Conservation (phyloP, 352 stramenopile species). For the Pythium apleroticum region DNA sequence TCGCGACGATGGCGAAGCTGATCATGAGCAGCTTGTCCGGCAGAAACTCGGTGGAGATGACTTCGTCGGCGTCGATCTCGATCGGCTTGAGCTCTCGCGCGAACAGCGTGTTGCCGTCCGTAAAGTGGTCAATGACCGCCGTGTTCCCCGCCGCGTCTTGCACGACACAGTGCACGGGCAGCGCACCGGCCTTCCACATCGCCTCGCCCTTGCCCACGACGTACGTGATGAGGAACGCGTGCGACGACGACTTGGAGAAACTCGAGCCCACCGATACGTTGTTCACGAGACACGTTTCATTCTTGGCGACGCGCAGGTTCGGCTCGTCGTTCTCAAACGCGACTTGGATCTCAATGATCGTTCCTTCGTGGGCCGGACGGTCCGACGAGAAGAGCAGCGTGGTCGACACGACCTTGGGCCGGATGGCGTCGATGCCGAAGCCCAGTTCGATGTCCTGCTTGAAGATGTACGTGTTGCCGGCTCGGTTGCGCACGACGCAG, state of each 20-base stretch:
- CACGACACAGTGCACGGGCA: slow-evolving; percentile 51
- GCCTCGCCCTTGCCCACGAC: slow-evolving; percentile 52
- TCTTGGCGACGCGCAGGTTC: slow-evolving; percentile 38
- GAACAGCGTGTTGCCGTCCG: slow-evolving; percentile 64
- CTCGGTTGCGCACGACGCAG: slow-evolving; percentile 42
- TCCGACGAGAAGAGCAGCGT: slow-evolving; percentile 60
- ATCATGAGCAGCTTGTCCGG: slow-evolving; percentile 50
- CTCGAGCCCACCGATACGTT: slow-evolving; percentile 56
- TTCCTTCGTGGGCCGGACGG: slow-evolving; percentile 55
- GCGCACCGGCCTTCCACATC: slow-evolving; percentile 56
- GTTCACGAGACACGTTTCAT: slow-evolving; percentile 53
- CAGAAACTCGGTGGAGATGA: slow-evolving; percentile 55
- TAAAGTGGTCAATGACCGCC: slow-evolving; percentile 54
- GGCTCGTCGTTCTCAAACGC: slow-evolving; percentile 40
- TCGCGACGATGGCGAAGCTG: slow-evolving; percentile 58
- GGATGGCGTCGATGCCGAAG: slow-evolving; percentile 56
- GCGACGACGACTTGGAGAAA: slow-evolving; percentile 45
- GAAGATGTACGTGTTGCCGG: slow-evolving; percentile 44
- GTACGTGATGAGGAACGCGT: slow-evolving; percentile 58
- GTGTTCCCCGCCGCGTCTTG: slow-evolving; percentile 53
- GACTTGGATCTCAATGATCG: slow-evolving; percentile 66
- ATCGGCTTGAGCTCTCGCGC: slow-evolving; percentile 62
- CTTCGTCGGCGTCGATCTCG: slow-evolving; percentile 45
- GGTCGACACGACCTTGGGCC: slow-evolving; percentile 41
- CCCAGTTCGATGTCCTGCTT: slow-evolving; percentile 38